A percentile compares a stretch with the other conserved stretches of the same genome.
Conservation (phyloP, 306 rosid genomes). For the Astragalus glycyphyllos region DNA sequence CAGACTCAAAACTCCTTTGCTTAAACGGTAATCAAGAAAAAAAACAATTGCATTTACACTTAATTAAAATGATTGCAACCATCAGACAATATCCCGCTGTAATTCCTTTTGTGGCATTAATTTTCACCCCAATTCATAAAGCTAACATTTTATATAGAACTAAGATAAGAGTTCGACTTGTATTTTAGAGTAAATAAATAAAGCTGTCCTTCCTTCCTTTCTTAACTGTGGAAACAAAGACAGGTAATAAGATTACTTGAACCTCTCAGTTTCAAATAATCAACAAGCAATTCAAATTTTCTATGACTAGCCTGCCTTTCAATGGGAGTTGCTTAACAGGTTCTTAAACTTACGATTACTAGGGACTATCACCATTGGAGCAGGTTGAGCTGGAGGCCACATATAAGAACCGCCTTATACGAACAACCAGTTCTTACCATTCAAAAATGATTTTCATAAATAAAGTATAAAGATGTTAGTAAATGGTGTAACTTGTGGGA, state of each 20-base stretch:
- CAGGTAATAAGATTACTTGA: neutral
- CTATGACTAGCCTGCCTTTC: neutral
- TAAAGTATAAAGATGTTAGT: too few species aligned
- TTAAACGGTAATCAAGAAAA: neutral
- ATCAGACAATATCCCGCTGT: conserved; percentile 9
- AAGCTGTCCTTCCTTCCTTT: neutral
- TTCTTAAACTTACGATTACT: too few species aligned
- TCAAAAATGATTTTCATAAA: too few species aligned
- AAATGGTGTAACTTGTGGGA: neutral
- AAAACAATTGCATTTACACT: neutral
- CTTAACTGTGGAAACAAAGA: conserved; percentile 5
- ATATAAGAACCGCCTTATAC: too few species aligned
- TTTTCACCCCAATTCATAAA: conserved; percentile 6
- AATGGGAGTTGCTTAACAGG: too few species aligned
- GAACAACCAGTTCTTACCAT: too few species aligned
- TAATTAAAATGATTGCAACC: neutral
- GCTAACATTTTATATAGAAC: conserved; percentile 11
- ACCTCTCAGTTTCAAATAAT: too few species aligned
- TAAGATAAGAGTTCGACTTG: conserved; percentile 16
- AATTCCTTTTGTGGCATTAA: conserved; percentile 15
- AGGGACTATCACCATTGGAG: too few species aligned
- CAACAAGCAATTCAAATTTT: conserved; percentile 27
- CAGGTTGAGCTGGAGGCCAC: too few species aligned
- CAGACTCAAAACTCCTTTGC: neutral
- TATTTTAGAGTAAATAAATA: neutral